These are phyloP conservation scores for Neurospora sp. DNA, from an alignment of 2,329 filamentous ascomycete genomes.

Conservation along the genomic window DNA sequence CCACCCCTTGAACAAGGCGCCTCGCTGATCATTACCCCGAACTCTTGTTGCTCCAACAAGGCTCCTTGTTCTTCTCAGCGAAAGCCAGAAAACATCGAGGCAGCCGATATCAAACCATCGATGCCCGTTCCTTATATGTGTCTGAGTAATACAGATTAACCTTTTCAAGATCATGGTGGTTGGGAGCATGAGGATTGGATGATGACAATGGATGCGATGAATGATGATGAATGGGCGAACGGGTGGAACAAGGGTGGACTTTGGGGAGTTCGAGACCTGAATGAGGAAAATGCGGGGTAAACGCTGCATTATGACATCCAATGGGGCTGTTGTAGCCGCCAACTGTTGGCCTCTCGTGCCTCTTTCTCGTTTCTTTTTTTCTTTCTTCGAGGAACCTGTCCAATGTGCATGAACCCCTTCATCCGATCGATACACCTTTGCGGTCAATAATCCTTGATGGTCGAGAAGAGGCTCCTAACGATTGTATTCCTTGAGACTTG, in stretches of 20 bases:
- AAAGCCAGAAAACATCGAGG: neutral
- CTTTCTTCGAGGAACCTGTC: neutral
- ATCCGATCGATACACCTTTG: neutral
- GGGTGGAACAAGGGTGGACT: neutral
- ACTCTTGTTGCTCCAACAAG: too few species aligned
- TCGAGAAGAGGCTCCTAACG: neutral
- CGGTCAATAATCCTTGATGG: neutral
- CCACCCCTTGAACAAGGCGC: neutral
- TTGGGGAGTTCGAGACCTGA: neutral
- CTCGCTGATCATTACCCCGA: constrained; percentile 1
- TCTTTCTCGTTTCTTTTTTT: neutral
- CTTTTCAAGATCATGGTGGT: neutral
- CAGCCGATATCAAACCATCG: neutral
- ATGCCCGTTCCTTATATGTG: neutral
- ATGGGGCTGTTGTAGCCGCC: neutral
- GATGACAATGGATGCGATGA: neutral
- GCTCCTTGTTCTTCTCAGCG: neutral
- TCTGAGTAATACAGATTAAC: neutral
- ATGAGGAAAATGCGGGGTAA: neutral
- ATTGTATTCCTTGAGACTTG: neutral
- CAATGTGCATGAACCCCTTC: neutral
- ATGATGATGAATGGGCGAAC: neutral
- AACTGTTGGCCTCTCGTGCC: neutral
- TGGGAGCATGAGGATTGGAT: neutral
- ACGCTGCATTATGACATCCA: neutral